These are phyloP conservation scores for Stephania cephalantha DNA, from an alignment of 164 flowering plant species.

Conservation along the genomic window DNA sequence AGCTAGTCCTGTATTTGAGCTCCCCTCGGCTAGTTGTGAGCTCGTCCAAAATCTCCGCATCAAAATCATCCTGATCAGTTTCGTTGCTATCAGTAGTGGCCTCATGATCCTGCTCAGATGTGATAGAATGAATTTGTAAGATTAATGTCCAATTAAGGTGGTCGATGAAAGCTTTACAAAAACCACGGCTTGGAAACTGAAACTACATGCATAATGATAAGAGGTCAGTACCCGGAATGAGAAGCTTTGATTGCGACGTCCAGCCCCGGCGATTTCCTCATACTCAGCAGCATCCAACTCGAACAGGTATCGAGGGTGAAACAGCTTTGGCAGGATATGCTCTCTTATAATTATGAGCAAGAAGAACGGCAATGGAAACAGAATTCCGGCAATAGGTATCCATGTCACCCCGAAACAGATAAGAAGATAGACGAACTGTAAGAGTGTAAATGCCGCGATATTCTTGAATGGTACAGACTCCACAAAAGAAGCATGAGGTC, in stretches of 20 bases:
- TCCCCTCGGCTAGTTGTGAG: slow-evolving; percentile 73
- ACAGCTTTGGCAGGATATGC: slow-evolving; percentile 60
- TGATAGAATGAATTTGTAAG: not conserved
- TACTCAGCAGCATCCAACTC: slow-evolving; percentile 84
- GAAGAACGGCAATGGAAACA: slow-evolving; percentile 84
- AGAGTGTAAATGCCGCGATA: slow-evolving; percentile 51
- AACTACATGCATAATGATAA: not conserved
- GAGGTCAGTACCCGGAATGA: slow-evolving; percentile 29
- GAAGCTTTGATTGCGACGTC: slow-evolving; percentile 26
- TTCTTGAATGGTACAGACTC: slow-evolving; percentile 63
- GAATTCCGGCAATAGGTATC: slow-evolving; percentile 83
- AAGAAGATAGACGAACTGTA: slow-evolving; percentile 50
- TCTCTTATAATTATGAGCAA: slow-evolving; percentile 56
- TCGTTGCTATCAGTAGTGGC: slow-evolving; percentile 14
- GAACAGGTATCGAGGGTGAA: slow-evolving; percentile 41
- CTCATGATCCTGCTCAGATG: slow-evolving; percentile 31
- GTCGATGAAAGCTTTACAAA: too few relatives aligned
- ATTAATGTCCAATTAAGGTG: not conserved
- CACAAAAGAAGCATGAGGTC: slow-evolving; percentile 59
- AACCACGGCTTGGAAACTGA: not conserved
- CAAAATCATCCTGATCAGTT: slow-evolving; percentile 30
- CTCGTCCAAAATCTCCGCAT: slow-evolving; percentile 73
- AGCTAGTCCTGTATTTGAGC: slow-evolving; percentile 48
- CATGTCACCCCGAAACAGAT: slow-evolving; percentile 74
- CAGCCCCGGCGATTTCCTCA: slow-evolving; percentile 60